A percentile compares a stretch with the other conserved stretches of the same genome.
These are phyloP conservation scores for Stentor roeselii DNA, from an alignment of 73 alveolate genomes.

Conservation along the genomic window DNA sequence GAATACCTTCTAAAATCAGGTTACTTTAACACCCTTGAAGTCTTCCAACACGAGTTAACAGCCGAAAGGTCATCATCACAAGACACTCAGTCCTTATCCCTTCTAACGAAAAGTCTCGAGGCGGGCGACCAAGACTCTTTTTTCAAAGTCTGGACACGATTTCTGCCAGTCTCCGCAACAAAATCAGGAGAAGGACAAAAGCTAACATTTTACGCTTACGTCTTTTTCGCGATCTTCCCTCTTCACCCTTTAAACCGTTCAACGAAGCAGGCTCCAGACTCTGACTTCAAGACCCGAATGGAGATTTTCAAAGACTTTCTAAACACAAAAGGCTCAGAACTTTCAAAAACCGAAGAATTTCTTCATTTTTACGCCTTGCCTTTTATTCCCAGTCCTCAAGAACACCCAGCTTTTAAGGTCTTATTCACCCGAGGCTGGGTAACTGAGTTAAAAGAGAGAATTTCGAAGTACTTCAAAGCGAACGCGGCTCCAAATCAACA, in stretches of 20 bases:
- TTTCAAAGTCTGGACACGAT: slow-evolving; percentile 84
- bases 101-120: slow-evolving; percentile 57
- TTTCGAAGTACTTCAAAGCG: slow-evolving; percentile 59
- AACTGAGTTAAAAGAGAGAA: slow-evolving; percentile 61
- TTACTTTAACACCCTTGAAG: slow-evolving; percentile 76
- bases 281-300: slow-evolving; percentile 67
- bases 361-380: slow-evolving; percentile 94
- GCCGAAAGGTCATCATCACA: slow-evolving; percentile 41
- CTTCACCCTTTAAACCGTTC: slow-evolving; percentile 74
- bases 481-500: slow-evolving; percentile 47
- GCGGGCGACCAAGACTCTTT: slow-evolving; percentile 85
- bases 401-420: slow-evolving; percentile 80
- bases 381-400: slow-evolving; percentile 88
- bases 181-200: slow-evolving; percentile 80
- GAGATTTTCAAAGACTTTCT: slow-evolving; percentile 83
- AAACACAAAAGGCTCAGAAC: slow-evolving; percentile 86
- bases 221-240: slow-evolving; percentile 92
- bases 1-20: slow-evolving; percentile 91
- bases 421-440: slow-evolving; percentile 89
- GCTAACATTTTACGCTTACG: slow-evolving; percentile 84
- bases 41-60: slow-evolving; percentile 67
- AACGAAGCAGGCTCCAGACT: slow-evolving; percentile 47
- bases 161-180: slow-evolving; percentile 75
- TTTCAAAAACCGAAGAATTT: slow-evolving; percentile 92
- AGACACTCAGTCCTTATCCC: slow-evolving; percentile 25